These are phyloP conservation scores for Vitis cinerea DNA, from an alignment of 164 flowering plant genomes.

Conservation along the genomic window DNA sequence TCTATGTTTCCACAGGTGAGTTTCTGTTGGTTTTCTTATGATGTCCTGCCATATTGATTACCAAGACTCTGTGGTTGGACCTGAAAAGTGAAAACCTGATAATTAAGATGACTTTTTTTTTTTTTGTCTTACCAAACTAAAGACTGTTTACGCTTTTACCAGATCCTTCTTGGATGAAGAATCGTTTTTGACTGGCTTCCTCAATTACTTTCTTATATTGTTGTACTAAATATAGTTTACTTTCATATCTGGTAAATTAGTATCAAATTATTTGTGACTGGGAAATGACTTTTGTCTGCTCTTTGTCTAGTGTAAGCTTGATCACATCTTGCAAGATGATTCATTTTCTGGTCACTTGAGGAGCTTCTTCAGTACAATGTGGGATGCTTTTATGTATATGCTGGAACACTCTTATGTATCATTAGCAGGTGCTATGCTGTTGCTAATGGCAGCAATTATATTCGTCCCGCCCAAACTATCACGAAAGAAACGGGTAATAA, in stretches of 20 bases:
- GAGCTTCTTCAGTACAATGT: constrained; percentile 76
- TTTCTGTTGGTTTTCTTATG: background rate
- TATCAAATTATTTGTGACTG: background rate
- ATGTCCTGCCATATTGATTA: too few relatives aligned
- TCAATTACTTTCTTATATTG: background rate
- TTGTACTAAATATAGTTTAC: background rate
- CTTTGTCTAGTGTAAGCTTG: constrained; percentile 75
- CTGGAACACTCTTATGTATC: constrained; percentile 78
- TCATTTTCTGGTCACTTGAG: constrained; percentile 75
- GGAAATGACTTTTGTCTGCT: constrained; percentile 16
- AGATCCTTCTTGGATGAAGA: background rate
- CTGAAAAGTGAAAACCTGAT: background rate
- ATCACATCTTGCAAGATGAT: constrained; percentile 73
- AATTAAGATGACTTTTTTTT: background rate
- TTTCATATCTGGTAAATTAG: background rate
- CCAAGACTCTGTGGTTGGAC: too few relatives aligned
- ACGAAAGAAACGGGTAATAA: constrained; percentile 60
- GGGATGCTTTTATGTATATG: constrained; percentile 66
- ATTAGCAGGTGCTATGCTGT: constrained; percentile 50
- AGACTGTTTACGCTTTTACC: too few relatives aligned
- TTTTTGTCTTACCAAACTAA: too few relatives aligned
- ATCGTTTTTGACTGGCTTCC: background rate
- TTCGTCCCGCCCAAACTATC: constrained; percentile 93
- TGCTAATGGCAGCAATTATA: constrained; percentile 54
- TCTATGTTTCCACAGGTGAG: constrained; percentile 93